These are phyloP conservation scores for Macrotyloma uniflorum DNA, from an alignment of 306 rosid species.

Conservation along the genomic window DNA sequence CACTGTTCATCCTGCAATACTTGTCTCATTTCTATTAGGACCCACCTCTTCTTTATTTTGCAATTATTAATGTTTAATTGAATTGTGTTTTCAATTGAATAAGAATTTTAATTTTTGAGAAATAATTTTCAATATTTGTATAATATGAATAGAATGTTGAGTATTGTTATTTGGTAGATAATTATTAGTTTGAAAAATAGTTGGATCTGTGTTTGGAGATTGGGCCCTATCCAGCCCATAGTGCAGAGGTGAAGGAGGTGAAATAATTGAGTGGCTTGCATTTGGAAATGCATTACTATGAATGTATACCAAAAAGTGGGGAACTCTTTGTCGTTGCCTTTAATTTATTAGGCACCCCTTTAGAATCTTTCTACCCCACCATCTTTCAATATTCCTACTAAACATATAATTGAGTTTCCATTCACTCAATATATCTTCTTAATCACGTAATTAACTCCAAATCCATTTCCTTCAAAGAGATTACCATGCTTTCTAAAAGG, in stretches of 20 bases:
- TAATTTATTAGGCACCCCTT: slow-evolving; percentile 30
- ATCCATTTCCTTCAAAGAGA: background rate
- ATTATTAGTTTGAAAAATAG: too few species aligned
- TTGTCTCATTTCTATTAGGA: background rate
- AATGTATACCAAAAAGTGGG: slow-evolving; percentile 10
- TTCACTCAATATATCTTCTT: slow-evolving; percentile 19
- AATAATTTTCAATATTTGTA: too few species aligned
- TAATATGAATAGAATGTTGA: too few species aligned
- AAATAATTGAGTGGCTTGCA: background rate
- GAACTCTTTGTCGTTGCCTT: slow-evolving; percentile 3
- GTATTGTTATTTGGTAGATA: too few species aligned
- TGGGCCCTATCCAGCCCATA: slow-evolving; percentile 12
- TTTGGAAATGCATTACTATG: background rate
- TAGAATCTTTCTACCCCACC: slow-evolving; percentile 9
- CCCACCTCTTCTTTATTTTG: background rate
- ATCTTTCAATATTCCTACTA: background rate
- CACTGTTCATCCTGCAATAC: background rate
- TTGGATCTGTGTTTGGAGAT: too few species aligned
- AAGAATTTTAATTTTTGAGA: background rate
- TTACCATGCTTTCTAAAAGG: background rate
- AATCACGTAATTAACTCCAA: background rate
- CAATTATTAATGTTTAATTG: background rate
- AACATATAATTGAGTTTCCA: slow-evolving; percentile 2
- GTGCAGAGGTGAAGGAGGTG: background rate
- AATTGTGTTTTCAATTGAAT: too few species aligned